These are phyloP conservation scores for Ceratocystis lukuohia DNA, from an alignment of 2,329 filamentous ascomycete genomes.

Conservation along the genomic window DNA sequence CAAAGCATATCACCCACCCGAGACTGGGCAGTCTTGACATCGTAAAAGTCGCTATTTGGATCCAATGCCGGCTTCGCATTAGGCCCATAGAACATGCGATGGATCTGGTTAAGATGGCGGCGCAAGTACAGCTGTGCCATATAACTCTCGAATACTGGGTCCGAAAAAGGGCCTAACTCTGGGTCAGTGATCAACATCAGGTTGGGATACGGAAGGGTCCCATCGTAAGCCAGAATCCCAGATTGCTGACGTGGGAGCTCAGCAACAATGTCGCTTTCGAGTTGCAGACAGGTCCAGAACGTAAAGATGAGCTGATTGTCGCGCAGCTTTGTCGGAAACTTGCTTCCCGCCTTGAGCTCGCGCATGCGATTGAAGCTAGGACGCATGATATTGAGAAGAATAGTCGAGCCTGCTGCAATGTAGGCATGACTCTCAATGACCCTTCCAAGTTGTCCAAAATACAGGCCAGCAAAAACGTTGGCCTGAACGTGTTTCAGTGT, in stretches of 20 bases:
- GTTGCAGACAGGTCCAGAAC: slow-evolving; percentile 86
- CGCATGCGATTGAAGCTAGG: slow-evolving; percentile 44
- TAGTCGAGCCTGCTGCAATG: slow-evolving; percentile 43
- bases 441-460: slow-evolving; percentile 74
- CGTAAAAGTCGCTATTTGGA: slow-evolving; percentile 28
- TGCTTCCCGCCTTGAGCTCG: slow-evolving; percentile 28
- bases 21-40: slow-evolving; percentile 29
- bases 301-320: slow-evolving; percentile 60
- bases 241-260: slow-evolving; percentile 58
- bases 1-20: slow-evolving; percentile 29
- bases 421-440: slow-evolving; percentile 70
- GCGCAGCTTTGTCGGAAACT: slow-evolving; percentile 27
- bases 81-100: slow-evolving; percentile 41
- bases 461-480: slow-evolving; percentile 71
- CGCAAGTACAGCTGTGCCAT: slow-evolving; percentile 50
- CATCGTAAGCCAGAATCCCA: slow-evolving; percentile 46
- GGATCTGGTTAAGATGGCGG: slow-evolving; percentile 51
- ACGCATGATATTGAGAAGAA: slow-evolving; percentile 60
- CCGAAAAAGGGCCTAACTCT: slow-evolving; percentile 30
- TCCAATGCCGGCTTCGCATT: slow-evolving; percentile 24
- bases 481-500: slow-evolving; percentile 76
- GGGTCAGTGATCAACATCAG: slow-evolving; percentile 27
- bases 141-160: slow-evolving; percentile 45
- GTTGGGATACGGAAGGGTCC: slow-evolving; percentile 54
- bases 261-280: slow-evolving; percentile 89